Conservation (phyloP, 2,329 filamentous ascomycete species). For the Fusarium sp. region DNA sequence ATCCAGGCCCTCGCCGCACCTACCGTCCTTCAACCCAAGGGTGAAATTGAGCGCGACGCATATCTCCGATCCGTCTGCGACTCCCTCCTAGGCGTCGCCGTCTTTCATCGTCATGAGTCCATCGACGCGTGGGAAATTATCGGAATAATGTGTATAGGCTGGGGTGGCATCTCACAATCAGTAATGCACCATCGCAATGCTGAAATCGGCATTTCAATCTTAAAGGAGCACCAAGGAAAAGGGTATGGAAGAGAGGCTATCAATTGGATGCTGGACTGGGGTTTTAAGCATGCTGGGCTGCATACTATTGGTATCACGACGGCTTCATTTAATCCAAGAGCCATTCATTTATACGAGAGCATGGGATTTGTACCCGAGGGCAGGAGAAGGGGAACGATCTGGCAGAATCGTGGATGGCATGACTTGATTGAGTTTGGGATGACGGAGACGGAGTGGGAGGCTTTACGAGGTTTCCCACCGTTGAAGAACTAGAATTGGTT, state of each 20-base stretch:
- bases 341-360: slow-evolving; percentile 1
- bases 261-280: slow-evolving; percentile 27
- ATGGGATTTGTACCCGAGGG: slow-evolving; percentile 13
- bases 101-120: background rate
- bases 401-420: slow-evolving; percentile 56
- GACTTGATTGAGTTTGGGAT: slow-evolving; percentile 53
- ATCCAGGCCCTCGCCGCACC: slow-evolving; percentile 7
- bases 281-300: slow-evolving; percentile 9
- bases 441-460: slow-evolving; percentile 54
- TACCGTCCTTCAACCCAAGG: background rate
- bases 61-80: slow-evolving; percentile 8
- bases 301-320: slow-evolving; percentile 8
- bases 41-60: background rate
- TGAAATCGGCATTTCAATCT: slow-evolving; percentile 5
- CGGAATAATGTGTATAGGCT: slow-evolving; percentile 22
- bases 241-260: slow-evolving; percentile 14
- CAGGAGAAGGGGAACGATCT: slow-evolving; percentile 50
- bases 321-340: slow-evolving; percentile 1
- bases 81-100: slow-evolving; percentile 8
- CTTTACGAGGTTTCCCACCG: background rate
- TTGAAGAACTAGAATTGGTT: background rate
- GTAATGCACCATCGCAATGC: slow-evolving; percentile 5
- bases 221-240: slow-evolving; percentile 6
- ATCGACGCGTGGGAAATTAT: background rate
- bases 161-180: slow-evolving; percentile 9